These are phyloP conservation scores for Cystobasidiaceae sp. DNA, from an alignment of 1,284 basidiomycete species.

Conservation along the genomic window DNA sequence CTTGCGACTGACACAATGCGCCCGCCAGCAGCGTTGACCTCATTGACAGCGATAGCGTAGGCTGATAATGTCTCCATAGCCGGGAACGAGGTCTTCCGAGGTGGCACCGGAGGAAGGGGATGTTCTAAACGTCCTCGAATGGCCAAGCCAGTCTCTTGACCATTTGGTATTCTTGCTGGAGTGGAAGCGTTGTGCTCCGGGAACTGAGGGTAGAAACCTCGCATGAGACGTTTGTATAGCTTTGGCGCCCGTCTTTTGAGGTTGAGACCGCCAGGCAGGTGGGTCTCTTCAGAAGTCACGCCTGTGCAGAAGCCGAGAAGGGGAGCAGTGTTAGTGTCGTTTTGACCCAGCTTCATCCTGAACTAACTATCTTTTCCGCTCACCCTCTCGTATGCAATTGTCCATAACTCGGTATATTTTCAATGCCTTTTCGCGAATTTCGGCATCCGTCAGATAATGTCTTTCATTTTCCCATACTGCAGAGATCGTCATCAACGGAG, in stretches of 20 bases:
- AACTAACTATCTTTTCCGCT: conserved; percentile 47
- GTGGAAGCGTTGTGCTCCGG: background rate
- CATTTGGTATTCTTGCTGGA: background rate
- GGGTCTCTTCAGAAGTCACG: conserved; percentile 53
- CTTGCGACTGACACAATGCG: conserved; percentile 89
- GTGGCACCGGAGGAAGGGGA: conserved; percentile 66
- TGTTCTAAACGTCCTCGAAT: conserved; percentile 76
- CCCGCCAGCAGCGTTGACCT: conserved; percentile 83
- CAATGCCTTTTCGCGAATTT: conserved; percentile 71
- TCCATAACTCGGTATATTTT: conserved; percentile 89
- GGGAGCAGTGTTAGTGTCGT: background rate
- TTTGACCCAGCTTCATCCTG: background rate
- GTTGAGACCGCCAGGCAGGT: conserved; percentile 76
- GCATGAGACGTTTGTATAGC: conserved; percentile 61
- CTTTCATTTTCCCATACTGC: conserved; percentile 94
- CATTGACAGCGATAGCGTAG: conserved; percentile 84
- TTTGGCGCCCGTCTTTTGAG: conserved; percentile 74
- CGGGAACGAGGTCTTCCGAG: conserved; percentile 72
- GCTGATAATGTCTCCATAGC: conserved; percentile 77
- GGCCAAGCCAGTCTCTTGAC: background rate
- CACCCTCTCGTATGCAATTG: conserved; percentile 80
- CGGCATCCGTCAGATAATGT: conserved; percentile 67
- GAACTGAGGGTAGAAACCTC: conserved; percentile 48
- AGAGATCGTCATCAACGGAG: background rate
- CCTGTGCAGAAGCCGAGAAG: background rate